Conservation (phyloP, 1,284 basidiomycete genomes). For the Schizophyllum amplum region DNA sequence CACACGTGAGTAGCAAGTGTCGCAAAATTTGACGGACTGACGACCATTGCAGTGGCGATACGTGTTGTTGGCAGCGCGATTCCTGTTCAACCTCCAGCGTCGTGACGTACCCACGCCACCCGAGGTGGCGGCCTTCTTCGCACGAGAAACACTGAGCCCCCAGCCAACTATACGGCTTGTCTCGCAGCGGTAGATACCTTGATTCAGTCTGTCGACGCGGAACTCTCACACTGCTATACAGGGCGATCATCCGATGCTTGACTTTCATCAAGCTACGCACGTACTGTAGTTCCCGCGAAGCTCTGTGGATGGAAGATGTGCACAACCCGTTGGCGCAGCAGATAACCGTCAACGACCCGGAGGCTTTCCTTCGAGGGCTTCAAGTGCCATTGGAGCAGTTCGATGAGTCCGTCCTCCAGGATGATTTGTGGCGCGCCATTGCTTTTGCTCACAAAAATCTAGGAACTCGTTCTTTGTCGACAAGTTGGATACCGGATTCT, state of each 20-base stretch:
- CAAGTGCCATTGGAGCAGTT: slow-evolving; percentile 30
- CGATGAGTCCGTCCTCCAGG: slow-evolving; percentile 8
- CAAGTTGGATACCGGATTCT: slow-evolving; percentile 79
- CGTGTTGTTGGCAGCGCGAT: slow-evolving; percentile 68
- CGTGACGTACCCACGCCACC: slow-evolving; percentile 67
- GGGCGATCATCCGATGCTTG: slow-evolving; percentile 68
- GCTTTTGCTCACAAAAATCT: slow-evolving; percentile 4
- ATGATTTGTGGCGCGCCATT: not conserved
- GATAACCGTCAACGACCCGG: slow-evolving; percentile 42
- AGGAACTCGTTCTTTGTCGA: slow-evolving; percentile 57
- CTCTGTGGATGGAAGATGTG: slow-evolving; percentile 79
- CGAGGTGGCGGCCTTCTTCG: slow-evolving; percentile 61
- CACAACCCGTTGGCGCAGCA: slow-evolving; percentile 62
- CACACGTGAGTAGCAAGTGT: slow-evolving; percentile 48
- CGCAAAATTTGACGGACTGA: slow-evolving; percentile 1
- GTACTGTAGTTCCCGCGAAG: slow-evolving; percentile 58
- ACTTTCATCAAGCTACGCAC: slow-evolving; percentile 83
- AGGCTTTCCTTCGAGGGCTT: slow-evolving; percentile 38
- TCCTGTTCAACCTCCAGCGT: slow-evolving; percentile 67
- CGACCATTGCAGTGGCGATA: slow-evolving; percentile 74
- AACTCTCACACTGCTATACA: slow-evolving; percentile 21
- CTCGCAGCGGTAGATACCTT: slow-evolving; percentile 55
- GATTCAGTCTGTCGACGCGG: slow-evolving; percentile 6
- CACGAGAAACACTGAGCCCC: slow-evolving; percentile 64
- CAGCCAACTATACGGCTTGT: slow-evolving; percentile 74